Percentiles rank a stretch among this genome's conserved stretches.
Evolutionary conservation across 306 rosid species (phyloP).

Genomic region (Cucumis melo): DNA sequence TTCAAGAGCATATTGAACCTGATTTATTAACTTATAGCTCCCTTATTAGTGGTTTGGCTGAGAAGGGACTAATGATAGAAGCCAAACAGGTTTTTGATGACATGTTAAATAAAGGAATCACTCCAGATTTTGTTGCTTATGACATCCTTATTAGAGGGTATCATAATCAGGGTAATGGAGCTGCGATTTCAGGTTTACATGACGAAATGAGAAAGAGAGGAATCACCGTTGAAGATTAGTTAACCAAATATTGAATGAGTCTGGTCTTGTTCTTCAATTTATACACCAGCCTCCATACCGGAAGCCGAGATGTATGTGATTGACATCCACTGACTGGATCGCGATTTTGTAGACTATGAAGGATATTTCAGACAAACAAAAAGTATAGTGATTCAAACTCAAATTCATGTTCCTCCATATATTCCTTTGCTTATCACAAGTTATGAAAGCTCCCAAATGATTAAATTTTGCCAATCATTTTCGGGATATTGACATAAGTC

Average conservation of each 20-base stretch:
- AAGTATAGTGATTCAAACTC: neutral
- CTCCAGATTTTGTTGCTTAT: slow-evolving; percentile 18
- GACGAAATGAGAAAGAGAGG: slow-evolving; percentile 24
- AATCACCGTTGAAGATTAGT: neutral
- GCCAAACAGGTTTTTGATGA: slow-evolving; percentile 23
- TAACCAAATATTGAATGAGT: neutral
- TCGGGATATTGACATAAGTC: neutral
- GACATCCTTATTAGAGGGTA: slow-evolving; percentile 26
- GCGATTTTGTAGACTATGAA: neutral
- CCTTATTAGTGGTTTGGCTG: slow-evolving; percentile 19
- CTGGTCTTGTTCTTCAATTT: neutral
- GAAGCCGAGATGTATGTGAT: neutral
- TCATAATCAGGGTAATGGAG: slow-evolving; percentile 13
- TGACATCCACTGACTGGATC: neutral
- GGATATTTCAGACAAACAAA: neutral
- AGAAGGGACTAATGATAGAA: slow-evolving; percentile 27
- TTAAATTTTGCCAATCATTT: neutral
- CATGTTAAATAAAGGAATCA: slow-evolving; percentile 19
- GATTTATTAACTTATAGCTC: slow-evolving; percentile 27
- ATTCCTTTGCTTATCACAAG: neutral
- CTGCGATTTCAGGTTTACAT: slow-evolving; percentile 13
- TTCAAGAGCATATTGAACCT: slow-evolving; percentile 18
- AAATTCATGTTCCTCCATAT: neutral
- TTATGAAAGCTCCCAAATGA: neutral
- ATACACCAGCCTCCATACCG: neutral